A percentile compares a stretch with the other conserved stretches of the same genome.
These are phyloP conservation scores for Erysimum cheiranthoides DNA, from an alignment of 345 rosid genomes.

Conservation along the genomic window DNA sequence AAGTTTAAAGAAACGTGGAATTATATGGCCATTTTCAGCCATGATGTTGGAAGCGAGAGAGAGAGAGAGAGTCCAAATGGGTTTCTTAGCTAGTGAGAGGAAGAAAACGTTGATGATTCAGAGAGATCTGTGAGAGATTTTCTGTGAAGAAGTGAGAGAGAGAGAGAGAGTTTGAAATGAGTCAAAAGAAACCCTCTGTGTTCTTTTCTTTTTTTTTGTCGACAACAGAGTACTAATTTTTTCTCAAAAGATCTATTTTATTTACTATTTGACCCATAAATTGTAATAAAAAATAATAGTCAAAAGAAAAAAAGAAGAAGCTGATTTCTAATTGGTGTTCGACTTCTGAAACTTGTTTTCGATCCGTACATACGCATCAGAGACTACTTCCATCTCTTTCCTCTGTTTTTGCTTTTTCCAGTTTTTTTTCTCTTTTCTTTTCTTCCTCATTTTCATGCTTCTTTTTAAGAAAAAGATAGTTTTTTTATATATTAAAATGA, in stretches of 20 bases:
- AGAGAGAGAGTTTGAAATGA: constrained; percentile 11
- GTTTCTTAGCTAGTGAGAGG: background rate
- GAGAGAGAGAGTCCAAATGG: background rate
- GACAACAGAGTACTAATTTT: constrained; percentile 17
- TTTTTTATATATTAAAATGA: too few species aligned
- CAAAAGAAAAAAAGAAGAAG: background rate
- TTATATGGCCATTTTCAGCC: background rate
- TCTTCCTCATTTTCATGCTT: background rate
- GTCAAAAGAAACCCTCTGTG: background rate
- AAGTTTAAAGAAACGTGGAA: constrained; percentile 42
- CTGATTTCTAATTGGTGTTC: background rate
- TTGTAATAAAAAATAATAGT: background rate
- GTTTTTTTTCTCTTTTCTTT: too few species aligned
- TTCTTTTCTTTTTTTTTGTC: too few species aligned
- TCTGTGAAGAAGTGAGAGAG: background rate
- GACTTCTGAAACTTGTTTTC: background rate
- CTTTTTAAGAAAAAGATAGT: background rate
- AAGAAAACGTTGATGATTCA: background rate
- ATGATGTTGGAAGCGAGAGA: constrained; percentile 10
- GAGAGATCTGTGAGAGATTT: background rate
- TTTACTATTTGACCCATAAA: constrained; percentile 11
- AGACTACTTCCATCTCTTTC: constrained; percentile 3
- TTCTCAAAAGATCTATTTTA: background rate
- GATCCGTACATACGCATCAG: background rate
- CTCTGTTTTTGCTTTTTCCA: background rate